Percentiles rank a stretch among this genome's conserved stretches.
phyloP scores from a whole-genome alignment of 2,329 filamentous ascomycete genomes.

The Colletotrichum spinosum region DNA sequence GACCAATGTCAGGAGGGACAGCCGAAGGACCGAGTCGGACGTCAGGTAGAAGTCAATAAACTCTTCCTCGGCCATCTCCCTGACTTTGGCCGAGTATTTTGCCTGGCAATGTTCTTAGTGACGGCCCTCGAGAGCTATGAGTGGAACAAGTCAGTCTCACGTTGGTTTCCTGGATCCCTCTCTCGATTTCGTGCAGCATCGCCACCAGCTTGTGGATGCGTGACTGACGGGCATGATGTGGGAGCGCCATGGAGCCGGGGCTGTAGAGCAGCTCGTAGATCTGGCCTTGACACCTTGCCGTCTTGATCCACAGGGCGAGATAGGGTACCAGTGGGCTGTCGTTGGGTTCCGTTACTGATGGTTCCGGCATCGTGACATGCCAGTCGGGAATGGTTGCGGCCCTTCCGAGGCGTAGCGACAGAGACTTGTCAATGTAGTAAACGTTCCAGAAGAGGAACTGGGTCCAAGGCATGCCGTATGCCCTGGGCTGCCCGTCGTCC shows the following conservation, averaged over 20 bases:
- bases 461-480: slow-evolving; percentile 46
- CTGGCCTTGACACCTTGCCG: slow-evolving; percentile 64
- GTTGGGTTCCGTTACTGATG: background rate
- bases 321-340: slow-evolving; percentile 45
- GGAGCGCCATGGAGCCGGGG: slow-evolving; percentile 52
- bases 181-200: slow-evolving; percentile 48
- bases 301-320: slow-evolving; percentile 60
- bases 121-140: background rate
- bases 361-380: slow-evolving; percentile 59
- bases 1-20: slow-evolving; percentile 54
- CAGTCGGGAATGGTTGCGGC: slow-evolving; percentile 67
- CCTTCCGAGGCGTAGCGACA: slow-evolving; percentile 66
- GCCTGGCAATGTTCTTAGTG: background rate
- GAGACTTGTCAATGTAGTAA: slow-evolving; percentile 67
- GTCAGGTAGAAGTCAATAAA: slow-evolving; percentile 51
- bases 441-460: slow-evolving; percentile 66
- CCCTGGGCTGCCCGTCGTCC: slow-evolving; percentile 36
- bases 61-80: slow-evolving; percentile 37
- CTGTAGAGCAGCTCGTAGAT: slow-evolving; percentile 68
- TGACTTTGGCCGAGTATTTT: background rate
- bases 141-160: slow-evolving; percentile 13
- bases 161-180: slow-evolving; percentile 39
- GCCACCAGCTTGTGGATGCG: slow-evolving; percentile 47
- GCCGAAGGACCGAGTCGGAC: slow-evolving; percentile 55
- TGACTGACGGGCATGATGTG: slow-evolving; percentile 46